Evolutionary conservation across 2,329 filamentous ascomycete species (phyloP), one percentile per base, ranked within the genome.

Genomic region (Talaromyces amestolkiae): DNA sequence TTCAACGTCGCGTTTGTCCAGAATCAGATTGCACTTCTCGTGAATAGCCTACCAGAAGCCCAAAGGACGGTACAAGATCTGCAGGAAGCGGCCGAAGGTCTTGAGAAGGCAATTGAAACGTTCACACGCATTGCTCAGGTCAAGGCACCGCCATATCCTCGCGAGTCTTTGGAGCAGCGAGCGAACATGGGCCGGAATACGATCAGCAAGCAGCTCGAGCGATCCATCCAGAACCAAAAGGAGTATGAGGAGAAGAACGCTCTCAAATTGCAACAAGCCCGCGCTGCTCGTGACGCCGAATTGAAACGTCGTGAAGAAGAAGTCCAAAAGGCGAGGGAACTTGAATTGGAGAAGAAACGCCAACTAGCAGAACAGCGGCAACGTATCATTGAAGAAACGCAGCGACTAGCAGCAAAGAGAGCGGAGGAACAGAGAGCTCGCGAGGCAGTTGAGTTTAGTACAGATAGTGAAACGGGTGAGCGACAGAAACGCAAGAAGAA

Each of bases 1-100:
- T 99, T 99, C 85, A 99, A 99, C 73, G 91, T 99, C 33, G 95
- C 95, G 0, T 99, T 97, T 74, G 92, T 98, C 33, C 95, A 98
- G 75, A 96, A 97, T 68, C 93, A 97, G 76, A 88, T 98, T 63
- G 94, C 94, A 22, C 90, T 90, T 54, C 87, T 91, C 35, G 88
- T 97, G 63, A 89, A 92, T 77, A 84, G 82, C 41, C 82, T 97
- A 63, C 83, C 86, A 5, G 92, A 97, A 75, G 86, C 86, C 6
- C 88, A 93, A 74, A 89, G 93, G 60, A 91, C 90, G 0, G 83
- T 94, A 3, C 85, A 86, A 67, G 93, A 98, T 72, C 87, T 99
- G 8, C 86, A 96, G 74, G 86, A 89, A 63, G 93, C 94, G 1
- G 87, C 89, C 0, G 83, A 87, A 19, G 95, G 93, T 3, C 85